Evolutionary conservation across 2,329 filamentous ascomycete species (phyloP).

Genomic region (Setomelanomma holmii): DNA sequence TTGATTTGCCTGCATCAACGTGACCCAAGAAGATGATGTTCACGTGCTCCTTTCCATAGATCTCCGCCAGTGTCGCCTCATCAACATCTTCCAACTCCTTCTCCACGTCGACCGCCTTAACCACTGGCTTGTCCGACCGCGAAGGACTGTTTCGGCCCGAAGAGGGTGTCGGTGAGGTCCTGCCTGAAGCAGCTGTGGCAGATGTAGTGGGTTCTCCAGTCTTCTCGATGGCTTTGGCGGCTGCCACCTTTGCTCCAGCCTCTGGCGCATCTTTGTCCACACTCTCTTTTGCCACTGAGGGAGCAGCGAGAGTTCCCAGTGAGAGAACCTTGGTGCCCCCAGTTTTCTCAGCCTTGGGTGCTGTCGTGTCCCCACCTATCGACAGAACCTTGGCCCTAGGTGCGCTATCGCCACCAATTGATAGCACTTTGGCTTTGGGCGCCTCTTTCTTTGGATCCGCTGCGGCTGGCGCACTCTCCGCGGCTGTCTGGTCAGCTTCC

Average conservation of each 20-base stretch:
- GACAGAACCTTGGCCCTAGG: conserved; percentile 68
- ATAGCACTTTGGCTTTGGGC: conserved; percentile 69
- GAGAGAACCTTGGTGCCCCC: conserved; percentile 74
- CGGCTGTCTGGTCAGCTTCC: conserved; percentile 58
- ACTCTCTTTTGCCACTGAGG: conserved; percentile 58
- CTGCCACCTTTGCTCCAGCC: conserved; percentile 82
- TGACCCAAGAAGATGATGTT: conserved; percentile 99
- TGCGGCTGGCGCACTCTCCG: conserved; percentile 55
- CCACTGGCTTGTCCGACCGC: conserved; percentile 64
- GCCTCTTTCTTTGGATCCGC: conserved; percentile 48
- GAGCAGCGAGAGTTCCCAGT: conserved; percentile 64
- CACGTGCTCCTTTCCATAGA: conserved; percentile 92
- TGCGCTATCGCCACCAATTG: conserved; percentile 63
- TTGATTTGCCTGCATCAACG: conserved; percentile 98
- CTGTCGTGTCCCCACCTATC: conserved; percentile 61
- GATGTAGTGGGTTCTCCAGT: conserved; percentile 71
- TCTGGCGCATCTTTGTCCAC: conserved; percentile 60
- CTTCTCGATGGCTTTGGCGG: conserved; percentile 91
- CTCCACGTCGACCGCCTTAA: conserved; percentile 80
- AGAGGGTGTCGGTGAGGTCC: conserved; percentile 79
- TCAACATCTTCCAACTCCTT: conserved; percentile 84
- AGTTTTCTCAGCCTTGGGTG: conserved; percentile 62
- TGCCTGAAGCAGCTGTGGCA: conserved; percentile 63
- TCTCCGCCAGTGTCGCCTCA: conserved; percentile 86
- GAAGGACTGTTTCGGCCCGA: conserved; percentile 85